These are phyloP conservation scores for Ustilago loliicola DNA, from an alignment of 1,284 basidiomycete genomes.

Conservation along the genomic window DNA sequence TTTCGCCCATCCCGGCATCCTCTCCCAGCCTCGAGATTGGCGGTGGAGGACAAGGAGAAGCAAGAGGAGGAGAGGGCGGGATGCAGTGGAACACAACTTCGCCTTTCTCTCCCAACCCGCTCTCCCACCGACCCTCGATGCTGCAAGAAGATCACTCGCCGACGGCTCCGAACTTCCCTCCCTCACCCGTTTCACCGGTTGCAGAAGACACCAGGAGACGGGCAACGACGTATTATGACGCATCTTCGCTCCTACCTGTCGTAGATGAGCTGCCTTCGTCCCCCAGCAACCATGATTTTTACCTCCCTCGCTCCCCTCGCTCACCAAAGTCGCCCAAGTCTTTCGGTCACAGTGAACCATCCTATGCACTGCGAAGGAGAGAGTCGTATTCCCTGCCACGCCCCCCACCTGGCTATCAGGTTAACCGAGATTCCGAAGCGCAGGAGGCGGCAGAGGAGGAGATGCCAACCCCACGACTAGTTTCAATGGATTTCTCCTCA, in stretches of 20 bases:
- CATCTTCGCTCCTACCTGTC: slow-evolving; percentile 12
- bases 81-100: slow-evolving; percentile 28
- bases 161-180: slow-evolving; percentile 24
- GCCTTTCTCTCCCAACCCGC: slow-evolving; percentile 20
- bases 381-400: slow-evolving; percentile 28
- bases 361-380: slow-evolving; percentile 10
- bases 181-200: not conserved
- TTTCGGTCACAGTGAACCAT: slow-evolving; percentile 28
- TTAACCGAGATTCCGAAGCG: not conserved
- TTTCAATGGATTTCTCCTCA: not conserved
- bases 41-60: not conserved
- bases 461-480: slow-evolving; percentile 21
- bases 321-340: slow-evolving; percentile 10
- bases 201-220: not conserved
- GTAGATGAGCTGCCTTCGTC: slow-evolving; percentile 14
- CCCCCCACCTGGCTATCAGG: slow-evolving; percentile 8
- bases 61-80: not conserved
- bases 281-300: not conserved
- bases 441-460: not conserved
- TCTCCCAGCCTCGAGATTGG: not conserved
- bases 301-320: not conserved
- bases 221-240: slow-evolving; percentile 34
- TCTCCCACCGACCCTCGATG: not conserved
- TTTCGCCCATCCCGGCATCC: slow-evolving; percentile 4
- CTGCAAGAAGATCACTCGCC: slow-evolving; percentile 20